Evolutionary conservation across 805 yeast species (phyloP).

Genomic region (Saccharomyces paradoxus): DNA sequence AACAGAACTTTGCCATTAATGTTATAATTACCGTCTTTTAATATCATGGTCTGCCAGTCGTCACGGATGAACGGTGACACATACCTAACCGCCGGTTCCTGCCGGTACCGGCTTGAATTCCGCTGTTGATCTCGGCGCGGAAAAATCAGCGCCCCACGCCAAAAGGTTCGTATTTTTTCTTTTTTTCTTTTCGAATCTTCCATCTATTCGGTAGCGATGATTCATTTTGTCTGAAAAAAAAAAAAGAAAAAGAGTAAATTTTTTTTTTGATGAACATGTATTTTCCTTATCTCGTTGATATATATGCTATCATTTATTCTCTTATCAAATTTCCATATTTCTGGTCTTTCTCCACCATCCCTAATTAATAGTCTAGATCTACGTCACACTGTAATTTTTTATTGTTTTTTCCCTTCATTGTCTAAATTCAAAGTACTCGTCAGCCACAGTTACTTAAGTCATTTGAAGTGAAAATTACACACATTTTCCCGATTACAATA

Average conservation of each 20-base stretch:
- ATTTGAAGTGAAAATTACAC: not conserved
- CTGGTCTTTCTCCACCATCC: not conserved
- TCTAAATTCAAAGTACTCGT: not conserved
- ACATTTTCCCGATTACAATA: not conserved
- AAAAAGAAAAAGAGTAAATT: not conserved
- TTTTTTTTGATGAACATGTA: not conserved
- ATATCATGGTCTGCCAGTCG: not conserved
- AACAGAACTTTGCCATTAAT: not conserved
- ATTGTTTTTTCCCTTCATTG: not conserved
- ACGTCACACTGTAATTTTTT: not conserved
- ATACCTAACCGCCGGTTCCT: not conserved
- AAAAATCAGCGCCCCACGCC: not conserved
- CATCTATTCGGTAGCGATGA: not conserved
- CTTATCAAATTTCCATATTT: not conserved
- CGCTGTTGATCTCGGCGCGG: not conserved
- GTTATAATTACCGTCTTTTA: not conserved
- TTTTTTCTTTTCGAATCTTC: not conserved
- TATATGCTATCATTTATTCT: not conserved
- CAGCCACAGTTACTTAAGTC: not conserved
- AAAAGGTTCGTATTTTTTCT: not conserved
- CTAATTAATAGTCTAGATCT: not conserved
- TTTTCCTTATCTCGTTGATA: not conserved
- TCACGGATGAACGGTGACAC: not conserved
- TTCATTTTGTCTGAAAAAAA: not conserved
- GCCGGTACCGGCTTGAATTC: not conserved